phyloP scores from a whole-genome alignment of 2,329 filamentous ascomycete species.

The Emydomyces testavorans region DNA sequence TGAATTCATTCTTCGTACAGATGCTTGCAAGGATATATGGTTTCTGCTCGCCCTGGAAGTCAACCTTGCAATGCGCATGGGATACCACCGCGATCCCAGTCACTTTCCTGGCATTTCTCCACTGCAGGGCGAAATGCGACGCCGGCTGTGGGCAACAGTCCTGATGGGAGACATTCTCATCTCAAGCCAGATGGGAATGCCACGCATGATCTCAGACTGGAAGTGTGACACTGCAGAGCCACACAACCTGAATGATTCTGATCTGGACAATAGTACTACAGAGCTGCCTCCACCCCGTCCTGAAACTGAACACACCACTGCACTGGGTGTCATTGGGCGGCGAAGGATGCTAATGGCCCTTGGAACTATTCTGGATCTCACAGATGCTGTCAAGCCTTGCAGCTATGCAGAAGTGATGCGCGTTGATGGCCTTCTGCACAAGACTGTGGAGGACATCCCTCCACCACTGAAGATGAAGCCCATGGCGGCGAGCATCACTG shows the following conservation, averaged over 20 bases:
- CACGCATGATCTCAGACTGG: slow-evolving; percentile 48
- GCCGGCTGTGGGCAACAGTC: slow-evolving; percentile 33
- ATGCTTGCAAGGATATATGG: slow-evolving; percentile 45
- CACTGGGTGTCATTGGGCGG: slow-evolving; percentile 30
- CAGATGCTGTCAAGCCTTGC: slow-evolving; percentile 25
- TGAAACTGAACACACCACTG: slow-evolving; percentile 41
- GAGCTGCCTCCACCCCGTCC: slow-evolving; percentile 46
- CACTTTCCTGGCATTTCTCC: slow-evolving; percentile 44
- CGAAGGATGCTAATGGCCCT: slow-evolving; percentile 27
- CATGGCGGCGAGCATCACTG: slow-evolving; percentile 19
- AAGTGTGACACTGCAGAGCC: slow-evolving; percentile 50
- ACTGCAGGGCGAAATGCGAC: slow-evolving; percentile 46
- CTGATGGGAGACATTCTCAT: slow-evolving; percentile 50
- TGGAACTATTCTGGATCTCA: slow-evolving; percentile 30
- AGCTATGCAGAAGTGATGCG: slow-evolving; percentile 28
- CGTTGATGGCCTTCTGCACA: not conserved
- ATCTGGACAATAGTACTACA: slow-evolving; percentile 43
- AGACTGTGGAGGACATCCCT: slow-evolving; percentile 11
- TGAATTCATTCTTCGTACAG: slow-evolving; percentile 42
- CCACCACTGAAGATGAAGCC: slow-evolving; percentile 20
- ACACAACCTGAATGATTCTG: slow-evolving; percentile 49
- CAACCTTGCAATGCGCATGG: slow-evolving; percentile 51
- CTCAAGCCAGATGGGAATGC: slow-evolving; percentile 54
- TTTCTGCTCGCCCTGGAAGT: slow-evolving; percentile 46
- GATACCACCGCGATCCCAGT: slow-evolving; percentile 47